Evolutionary conservation across 1,139 yeast species (phyloP).

Genomic region (Magnusiomyces tetraspermus): DNA sequence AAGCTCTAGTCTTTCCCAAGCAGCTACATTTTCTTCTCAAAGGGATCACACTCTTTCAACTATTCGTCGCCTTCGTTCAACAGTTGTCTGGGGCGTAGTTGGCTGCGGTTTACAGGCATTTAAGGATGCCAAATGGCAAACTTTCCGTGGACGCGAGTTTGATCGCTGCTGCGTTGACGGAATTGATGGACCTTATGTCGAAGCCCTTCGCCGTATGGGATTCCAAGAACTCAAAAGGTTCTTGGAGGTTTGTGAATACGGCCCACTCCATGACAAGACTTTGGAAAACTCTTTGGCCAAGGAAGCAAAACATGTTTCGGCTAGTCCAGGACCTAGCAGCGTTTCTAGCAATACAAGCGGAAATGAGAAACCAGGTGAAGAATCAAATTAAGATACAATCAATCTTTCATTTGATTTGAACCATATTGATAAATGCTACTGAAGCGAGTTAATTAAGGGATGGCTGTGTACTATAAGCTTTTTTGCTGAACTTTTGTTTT

Average conservation of each 20-base stretch:
- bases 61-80: not conserved
- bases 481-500: no score
- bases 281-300: not conserved
- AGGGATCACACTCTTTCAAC: not conserved
- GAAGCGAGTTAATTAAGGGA: no score
- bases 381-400: no score
- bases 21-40: not conserved
- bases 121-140: not conserved
- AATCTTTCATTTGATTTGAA: no score
- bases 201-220: not conserved
- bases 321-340: no score
- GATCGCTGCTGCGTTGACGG: constrained; percentile 1
- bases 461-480: no score
- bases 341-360: no score
- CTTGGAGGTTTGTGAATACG: not conserved
- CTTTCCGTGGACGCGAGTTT: not conserved
- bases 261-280: not conserved
- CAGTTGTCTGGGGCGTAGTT: not conserved
- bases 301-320: no score
- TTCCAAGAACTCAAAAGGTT: not conserved
- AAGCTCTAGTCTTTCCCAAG: not conserved
- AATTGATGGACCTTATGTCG: not conserved
- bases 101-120: not conserved
- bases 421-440: no score
- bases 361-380: no score